Conservation (phyloP, 1,284 basidiomycete genomes). For the Pholiota adiposa region DNA sequence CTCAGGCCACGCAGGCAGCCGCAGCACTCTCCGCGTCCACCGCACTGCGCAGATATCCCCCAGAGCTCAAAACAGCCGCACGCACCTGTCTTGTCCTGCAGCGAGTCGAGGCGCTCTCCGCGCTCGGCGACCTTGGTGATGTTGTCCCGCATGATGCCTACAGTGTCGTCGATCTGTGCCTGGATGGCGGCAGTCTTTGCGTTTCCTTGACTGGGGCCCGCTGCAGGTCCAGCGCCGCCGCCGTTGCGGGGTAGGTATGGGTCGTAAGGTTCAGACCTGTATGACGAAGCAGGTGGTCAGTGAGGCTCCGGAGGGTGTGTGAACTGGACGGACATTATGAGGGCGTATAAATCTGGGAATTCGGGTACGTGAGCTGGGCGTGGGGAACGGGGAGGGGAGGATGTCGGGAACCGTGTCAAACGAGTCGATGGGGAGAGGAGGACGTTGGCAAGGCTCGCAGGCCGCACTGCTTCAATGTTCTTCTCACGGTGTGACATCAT, state of each 20-base stretch:
- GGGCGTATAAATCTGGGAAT: conserved; percentile 33
- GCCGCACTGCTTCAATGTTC: conserved; percentile 16
- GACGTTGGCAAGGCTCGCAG: conserved; percentile 17
- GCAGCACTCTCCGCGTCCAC: not conserved
- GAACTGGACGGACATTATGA: conserved; percentile 41
- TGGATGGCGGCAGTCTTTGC: conserved; percentile 93
- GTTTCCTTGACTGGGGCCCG: conserved; percentile 58
- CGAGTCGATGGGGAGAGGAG: conserved; percentile 30
- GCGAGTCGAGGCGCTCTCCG: conserved; percentile 90
- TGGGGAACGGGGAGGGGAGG: not conserved
- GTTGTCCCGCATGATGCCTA: conserved; percentile 97
- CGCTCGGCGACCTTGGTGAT: conserved; percentile 96
- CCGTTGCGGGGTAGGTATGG: conserved; percentile 90
- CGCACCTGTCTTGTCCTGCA: conserved; percentile 98
- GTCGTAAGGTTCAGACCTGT: conserved; percentile 93
- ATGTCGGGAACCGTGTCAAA: conserved; percentile 39
- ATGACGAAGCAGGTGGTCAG: conserved; percentile 12
- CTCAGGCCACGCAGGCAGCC: conserved; percentile 4
- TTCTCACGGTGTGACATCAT: conserved; percentile 32
- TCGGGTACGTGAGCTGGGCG: conserved; percentile 5
- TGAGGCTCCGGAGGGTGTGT: conserved; percentile 2
- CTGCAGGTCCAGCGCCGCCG: conserved; percentile 56
- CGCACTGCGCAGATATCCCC: not conserved
- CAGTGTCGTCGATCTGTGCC: conserved; percentile 92
- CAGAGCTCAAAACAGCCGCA: conserved; percentile 22